These are phyloP conservation scores for Penicillium macrosclerotiorum DNA, from an alignment of 495 filamentous ascomycete species.

Conservation along the genomic window DNA sequence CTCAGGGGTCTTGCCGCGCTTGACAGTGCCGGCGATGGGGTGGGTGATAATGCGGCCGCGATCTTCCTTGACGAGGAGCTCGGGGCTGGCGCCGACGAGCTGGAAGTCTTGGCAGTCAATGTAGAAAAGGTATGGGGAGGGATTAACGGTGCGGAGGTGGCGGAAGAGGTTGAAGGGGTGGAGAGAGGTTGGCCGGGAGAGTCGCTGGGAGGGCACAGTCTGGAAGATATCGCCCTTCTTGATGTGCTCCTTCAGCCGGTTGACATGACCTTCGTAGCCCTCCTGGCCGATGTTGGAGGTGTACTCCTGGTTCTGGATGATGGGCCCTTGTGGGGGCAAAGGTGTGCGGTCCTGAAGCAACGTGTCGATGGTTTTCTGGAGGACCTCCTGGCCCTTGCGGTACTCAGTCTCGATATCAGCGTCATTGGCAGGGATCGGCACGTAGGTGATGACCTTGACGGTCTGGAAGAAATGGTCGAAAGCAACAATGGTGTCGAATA, in stretches of 20 bases:
- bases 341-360: conserved; percentile 72
- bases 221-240: conserved; percentile 92
- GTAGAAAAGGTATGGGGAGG: conserved; percentile 95
- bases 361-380: conserved; percentile 64
- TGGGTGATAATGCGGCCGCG: conserved; percentile 89
- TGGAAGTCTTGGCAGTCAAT: conserved; percentile 88
- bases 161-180: conserved; percentile 99
- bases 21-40: conserved; percentile 94
- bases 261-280: conserved; percentile 88
- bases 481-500: conserved; percentile 92
- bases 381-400: conserved; percentile 55
- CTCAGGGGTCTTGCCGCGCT: conserved; percentile 73
- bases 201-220: conserved; percentile 89
- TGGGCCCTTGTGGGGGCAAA: conserved; percentile 71
- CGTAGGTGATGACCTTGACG: conserved; percentile 89
- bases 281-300: conserved; percentile 88
- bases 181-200: conserved; percentile 81
- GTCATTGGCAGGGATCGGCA: conserved; percentile 52
- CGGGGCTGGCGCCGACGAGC: conserved; percentile 90
- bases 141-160: conserved; percentile 91
- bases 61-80: conserved; percentile 89
- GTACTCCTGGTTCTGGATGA: conserved; percentile 70
- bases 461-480: conserved; percentile 93
- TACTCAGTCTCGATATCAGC: conserved; percentile 60
- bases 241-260: conserved; percentile 80